phyloP scores from a whole-genome alignment of 2,329 filamentous ascomycete genomes.

The Exserohilum turcica region DNA sequence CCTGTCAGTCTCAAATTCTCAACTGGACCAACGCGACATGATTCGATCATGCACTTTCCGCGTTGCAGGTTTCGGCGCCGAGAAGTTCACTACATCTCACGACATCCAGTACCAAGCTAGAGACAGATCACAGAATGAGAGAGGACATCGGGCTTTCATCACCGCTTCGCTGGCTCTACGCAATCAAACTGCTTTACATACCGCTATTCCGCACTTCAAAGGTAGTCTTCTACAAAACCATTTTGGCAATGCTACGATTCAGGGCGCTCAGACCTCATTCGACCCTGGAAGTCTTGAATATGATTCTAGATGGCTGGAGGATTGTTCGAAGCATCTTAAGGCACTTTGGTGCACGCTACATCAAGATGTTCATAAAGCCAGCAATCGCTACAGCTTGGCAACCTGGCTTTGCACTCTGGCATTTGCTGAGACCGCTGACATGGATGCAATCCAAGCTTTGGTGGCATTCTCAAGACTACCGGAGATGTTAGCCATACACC shows the following conservation, averaged over 20 bases:
- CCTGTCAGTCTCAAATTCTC: conserved; percentile 7
- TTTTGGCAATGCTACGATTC: conserved; percentile 8
- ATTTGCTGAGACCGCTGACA: conserved; percentile 28
- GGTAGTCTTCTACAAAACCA: conserved; percentile 8
- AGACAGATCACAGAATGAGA: conserved; percentile 5
- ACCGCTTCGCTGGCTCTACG: conserved; percentile 26
- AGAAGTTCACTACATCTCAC: conserved; percentile 21
- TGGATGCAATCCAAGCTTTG: conserved; percentile 30
- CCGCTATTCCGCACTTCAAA: conserved; percentile 7
- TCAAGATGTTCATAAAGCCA: background rate
- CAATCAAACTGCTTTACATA: conserved; percentile 17
- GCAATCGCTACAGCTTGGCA: conserved; percentile 26
- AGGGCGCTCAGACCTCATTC: conserved; percentile 1
- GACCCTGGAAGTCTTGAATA: conserved; percentile 17
- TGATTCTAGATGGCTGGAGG: conserved; percentile 29
- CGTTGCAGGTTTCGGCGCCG: conserved; percentile 41
- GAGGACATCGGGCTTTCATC: conserved; percentile 19
- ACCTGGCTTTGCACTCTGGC: conserved; percentile 36
- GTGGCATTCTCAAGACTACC: conserved; percentile 24
- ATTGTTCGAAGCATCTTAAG: conserved; percentile 10
- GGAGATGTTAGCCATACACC: conserved; percentile 6
- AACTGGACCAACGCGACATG: conserved; percentile 34
- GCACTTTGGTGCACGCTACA: conserved; percentile 34
- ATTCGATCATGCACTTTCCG: conserved; percentile 40
- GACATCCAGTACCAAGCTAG: conserved; percentile 34